These are phyloP conservation scores for Ceratocystis eucalypticola DNA, from an alignment of 2,329 filamentous ascomycete genomes.

Conservation along the genomic window DNA sequence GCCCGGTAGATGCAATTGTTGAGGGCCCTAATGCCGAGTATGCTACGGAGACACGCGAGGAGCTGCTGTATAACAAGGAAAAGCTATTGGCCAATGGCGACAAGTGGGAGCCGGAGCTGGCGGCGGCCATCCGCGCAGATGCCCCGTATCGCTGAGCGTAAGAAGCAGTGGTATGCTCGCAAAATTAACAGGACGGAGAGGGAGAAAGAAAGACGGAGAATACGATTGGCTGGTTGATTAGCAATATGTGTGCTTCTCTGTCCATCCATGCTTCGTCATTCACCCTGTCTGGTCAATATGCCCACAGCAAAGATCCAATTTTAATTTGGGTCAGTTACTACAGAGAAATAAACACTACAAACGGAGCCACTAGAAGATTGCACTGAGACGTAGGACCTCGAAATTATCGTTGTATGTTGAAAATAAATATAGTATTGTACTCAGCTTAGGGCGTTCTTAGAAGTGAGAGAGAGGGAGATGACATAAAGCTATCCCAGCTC, in stretches of 20 bases:
- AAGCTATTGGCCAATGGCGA: constrained; percentile 81
- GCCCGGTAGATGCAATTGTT: constrained; percentile 85
- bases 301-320: neutral
- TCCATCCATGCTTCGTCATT: neutral
- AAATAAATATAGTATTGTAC: no score
- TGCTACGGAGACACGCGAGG: constrained; percentile 61
- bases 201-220: neutral
- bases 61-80: constrained; percentile 95
- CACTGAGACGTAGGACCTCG: no score
- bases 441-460: no score
- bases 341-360: neutral
- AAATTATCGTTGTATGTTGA: no score
- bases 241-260: neutral
- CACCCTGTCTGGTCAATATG: constrained; percentile 1
- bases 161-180: no score
- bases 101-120: constrained; percentile 96
- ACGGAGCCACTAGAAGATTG: no score
- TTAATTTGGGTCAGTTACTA: constrained; percentile 1
- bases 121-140: constrained; percentile 82
- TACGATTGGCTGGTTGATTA: neutral
- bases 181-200: constrained; percentile 1
- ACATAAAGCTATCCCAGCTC: no score
- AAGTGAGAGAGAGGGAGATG: no score
- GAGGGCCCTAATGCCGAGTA: constrained; percentile 52
- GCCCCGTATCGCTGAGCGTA: constrained; percentile 64